Evolutionary conservation across 2,329 filamentous ascomycete genomes (phyloP), one percentile per base, ranked within the genome.

Genomic region (Fusarium dlaminii): DNA sequence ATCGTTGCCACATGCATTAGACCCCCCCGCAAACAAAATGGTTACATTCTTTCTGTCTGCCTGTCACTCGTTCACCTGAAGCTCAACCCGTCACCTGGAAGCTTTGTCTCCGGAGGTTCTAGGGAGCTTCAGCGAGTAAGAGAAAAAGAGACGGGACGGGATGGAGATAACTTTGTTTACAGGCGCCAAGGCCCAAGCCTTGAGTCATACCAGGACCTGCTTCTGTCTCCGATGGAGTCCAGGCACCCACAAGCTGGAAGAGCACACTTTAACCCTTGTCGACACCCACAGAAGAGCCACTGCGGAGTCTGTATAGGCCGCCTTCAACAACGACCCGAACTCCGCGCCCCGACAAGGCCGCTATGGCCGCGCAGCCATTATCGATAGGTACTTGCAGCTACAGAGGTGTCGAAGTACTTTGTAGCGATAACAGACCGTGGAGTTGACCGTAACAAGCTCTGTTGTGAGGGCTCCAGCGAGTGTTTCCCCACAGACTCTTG

Each of bases 151-250:
- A 63, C 72, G 72, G 66, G 69, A 51, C 65, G 65, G 66, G 69
- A 56, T 66, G 34, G 45, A 52, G 34, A 65, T 63, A 46, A 64
- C 48, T 55, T 52, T 46, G 42, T 40, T 37, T 68, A 68, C 64
- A 68, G 55, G 40, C 40, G 54, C 63, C 48, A 72, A 48, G 66
- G 46, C 63, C 64, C 43, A 73, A 51, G 66, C 59, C 67, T 75
- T 74, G 76, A 78, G 67, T 78, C 76, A 78, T 78, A 77, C 76
- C 76, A 78, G 73, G 75, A 75, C 43, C 62, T 62, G 68, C 69
- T 73, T 60, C 54, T 58, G 58, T 65, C 30, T 30, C 69, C 57
- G 65, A 73, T 63, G 57, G 57, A 65, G 58, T 27, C 57, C 40
- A 49, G 66, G 58, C 52, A 66, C 69, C 72, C 73, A 75, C 63